Evolutionary conservation across 768 basidiomycete genomes (phyloP).

Genomic region (Hirschioporus abietinus): DNA sequence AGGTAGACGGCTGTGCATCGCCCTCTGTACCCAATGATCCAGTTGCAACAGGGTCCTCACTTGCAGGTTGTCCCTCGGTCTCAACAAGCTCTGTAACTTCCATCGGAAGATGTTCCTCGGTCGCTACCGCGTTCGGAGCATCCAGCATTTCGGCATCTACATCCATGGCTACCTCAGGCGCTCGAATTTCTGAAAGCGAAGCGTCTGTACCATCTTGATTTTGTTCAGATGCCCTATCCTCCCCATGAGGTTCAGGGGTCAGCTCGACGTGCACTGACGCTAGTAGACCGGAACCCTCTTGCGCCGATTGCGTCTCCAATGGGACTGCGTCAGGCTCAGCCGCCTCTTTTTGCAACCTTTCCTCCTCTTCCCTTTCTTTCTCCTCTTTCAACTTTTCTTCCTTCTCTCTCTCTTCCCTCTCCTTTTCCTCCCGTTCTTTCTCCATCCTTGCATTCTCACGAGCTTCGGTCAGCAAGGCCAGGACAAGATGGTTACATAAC

Average conservation of each 20-base stretch:
- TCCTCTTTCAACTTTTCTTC: conserved; percentile 48
- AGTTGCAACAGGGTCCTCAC: conserved; percentile 9
- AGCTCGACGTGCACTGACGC: not conserved
- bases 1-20: conserved; percentile 17
- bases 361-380: conserved; percentile 39
- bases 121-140: conserved; percentile 20
- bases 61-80: not conserved
- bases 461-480: conserved; percentile 78
- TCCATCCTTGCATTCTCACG: conserved; percentile 49
- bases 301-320: conserved; percentile 29
- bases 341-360: conserved; percentile 9
- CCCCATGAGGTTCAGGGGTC: conserved; percentile 8
- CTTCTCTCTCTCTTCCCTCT: conserved; percentile 34
- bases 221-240: conserved; percentile 23
- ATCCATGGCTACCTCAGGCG: conserved; percentile 10
- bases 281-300: conserved; percentile 15
- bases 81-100: conserved; percentile 4
- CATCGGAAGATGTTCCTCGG: conserved; percentile 8
- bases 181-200: conserved; percentile 12
- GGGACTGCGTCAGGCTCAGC: conserved; percentile 27
- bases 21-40: conserved; percentile 12
- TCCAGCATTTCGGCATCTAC: conserved; percentile 52
- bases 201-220: conserved; percentile 29
- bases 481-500: conserved; percentile 62
- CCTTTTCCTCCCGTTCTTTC: conserved; percentile 29